Conservation (phyloP, 148 eudicot species). For the Cornus controversa region DNA sequence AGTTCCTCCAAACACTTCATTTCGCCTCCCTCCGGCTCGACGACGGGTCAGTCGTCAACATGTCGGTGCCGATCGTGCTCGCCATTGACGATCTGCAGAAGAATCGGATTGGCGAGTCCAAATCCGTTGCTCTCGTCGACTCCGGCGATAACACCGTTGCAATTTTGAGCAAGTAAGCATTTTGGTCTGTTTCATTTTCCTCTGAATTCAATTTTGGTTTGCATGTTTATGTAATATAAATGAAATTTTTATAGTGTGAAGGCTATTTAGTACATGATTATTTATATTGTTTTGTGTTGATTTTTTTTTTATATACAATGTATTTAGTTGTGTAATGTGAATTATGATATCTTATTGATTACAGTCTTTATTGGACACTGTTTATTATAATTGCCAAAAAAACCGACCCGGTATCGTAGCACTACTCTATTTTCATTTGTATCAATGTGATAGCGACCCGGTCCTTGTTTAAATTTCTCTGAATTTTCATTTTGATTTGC, state of each 20-base stretch:
- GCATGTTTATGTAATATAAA: too few species aligned
- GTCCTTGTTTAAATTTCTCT: neutral
- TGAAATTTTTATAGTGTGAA: neutral
- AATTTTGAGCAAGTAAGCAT: conserved; percentile 59
- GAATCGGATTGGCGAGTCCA: conserved; percentile 45
- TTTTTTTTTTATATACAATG: neutral
- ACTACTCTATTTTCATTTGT: too few species aligned
- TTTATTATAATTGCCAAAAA: too few species aligned
- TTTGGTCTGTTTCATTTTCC: neutral
- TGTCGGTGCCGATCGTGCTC: conserved; percentile 96
- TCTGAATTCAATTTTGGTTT: neutral
- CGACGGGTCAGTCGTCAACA: conserved; percentile 67
- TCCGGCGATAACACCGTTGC: conserved; percentile 51
- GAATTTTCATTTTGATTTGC: neutral
- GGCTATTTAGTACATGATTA: neutral
- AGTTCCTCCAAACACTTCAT: conserved; percentile 99
- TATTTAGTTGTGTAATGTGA: neutral
- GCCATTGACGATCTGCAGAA: conserved; percentile 63
- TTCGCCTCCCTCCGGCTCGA: conserved; percentile 76
- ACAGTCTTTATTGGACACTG: too few species aligned
- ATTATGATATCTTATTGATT: too few species aligned
- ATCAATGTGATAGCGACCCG: neutral
- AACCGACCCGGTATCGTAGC: too few species aligned
- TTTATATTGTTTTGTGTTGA: neutral
- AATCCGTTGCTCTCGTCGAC: conserved; percentile 61